A percentile compares a stretch with the other conserved stretches of the same genome.
These are phyloP conservation scores for Neurospora hispaniola DNA, from an alignment of 495 filamentous ascomycete species.

Conservation along the genomic window DNA sequence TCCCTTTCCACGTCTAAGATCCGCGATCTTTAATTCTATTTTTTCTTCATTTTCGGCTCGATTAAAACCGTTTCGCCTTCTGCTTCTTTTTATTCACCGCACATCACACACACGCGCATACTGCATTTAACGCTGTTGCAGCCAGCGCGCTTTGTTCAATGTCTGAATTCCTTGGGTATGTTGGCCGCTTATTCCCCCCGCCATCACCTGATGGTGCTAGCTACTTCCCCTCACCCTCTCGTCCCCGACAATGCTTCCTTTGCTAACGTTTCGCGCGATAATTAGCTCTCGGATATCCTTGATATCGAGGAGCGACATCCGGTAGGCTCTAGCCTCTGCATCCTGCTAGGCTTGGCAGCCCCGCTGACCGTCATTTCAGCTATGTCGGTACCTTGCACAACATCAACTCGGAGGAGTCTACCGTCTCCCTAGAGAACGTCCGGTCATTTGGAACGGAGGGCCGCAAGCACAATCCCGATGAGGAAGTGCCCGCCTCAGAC, in stretches of 20 bases:
- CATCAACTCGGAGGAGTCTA: conserved; percentile 94
- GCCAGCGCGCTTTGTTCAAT: conserved; percentile 14
- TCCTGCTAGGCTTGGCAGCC: conserved; percentile 17
- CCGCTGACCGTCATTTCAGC: conserved; percentile 32
- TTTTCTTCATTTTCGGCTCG: not conserved
- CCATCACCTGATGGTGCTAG: not conserved
- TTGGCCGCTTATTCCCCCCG: conserved; percentile 2
- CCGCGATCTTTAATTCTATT: not conserved
- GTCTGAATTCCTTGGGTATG: conserved; percentile 44
- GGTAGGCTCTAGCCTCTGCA: conserved; percentile 41
- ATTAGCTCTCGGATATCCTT: conserved; percentile 68
- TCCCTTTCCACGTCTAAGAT: not conserved
- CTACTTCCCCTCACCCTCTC: not conserved
- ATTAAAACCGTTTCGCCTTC: not conserved
- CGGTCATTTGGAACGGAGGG: conserved; percentile 89
- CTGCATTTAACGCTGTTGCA: not conserved
- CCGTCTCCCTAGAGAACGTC: conserved; percentile 93
- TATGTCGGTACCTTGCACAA: conserved; percentile 95
- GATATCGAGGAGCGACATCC: conserved; percentile 95
- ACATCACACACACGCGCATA: conserved; percentile 2
- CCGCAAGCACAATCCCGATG: conserved; percentile 60
- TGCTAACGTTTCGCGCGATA: conserved; percentile 13
- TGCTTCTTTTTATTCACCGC: not conserved
- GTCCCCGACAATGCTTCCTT: not conserved
- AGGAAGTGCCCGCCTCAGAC: conserved; percentile 71